These are phyloP conservation scores for Mycena epipterygia DNA, from an alignment of 768 basidiomycete genomes.

Conservation along the genomic window DNA sequence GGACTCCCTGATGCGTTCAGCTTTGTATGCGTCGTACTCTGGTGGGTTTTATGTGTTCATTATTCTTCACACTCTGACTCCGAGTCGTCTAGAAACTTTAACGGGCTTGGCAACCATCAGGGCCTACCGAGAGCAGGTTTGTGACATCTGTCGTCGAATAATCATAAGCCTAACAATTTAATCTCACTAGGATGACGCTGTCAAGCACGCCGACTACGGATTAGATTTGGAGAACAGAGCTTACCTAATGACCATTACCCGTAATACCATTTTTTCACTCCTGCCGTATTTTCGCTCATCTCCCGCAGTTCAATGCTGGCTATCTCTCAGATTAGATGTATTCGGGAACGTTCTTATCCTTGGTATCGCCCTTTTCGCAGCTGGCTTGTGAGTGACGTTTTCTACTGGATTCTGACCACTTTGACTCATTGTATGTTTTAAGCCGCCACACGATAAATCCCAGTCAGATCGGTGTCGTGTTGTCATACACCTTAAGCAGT, in stretches of 20 bases:
- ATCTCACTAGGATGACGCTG: conserved; percentile 56
- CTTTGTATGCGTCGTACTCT: conserved; percentile 69
- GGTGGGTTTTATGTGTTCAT: conserved; percentile 49
- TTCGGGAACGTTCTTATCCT: conserved; percentile 76
- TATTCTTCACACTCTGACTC: not conserved
- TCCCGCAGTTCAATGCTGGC: conserved; percentile 69
- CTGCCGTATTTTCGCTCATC: not conserved
- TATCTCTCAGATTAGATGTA: conserved; percentile 73
- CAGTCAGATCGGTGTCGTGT: conserved; percentile 67
- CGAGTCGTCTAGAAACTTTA: conserved; percentile 61
- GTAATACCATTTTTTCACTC: not conserved
- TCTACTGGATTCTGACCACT: not conserved
- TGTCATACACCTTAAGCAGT: conserved; percentile 69
- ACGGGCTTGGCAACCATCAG: conserved; percentile 76
- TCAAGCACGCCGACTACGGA: conserved; percentile 64
- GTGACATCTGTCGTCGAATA: conserved; percentile 14
- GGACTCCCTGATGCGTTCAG: conserved; percentile 72
- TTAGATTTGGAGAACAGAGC: conserved; percentile 74
- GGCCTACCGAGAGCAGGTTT: conserved; percentile 69
- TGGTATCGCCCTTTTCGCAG: conserved; percentile 80
- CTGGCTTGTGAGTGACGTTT: conserved; percentile 55
- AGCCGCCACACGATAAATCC: conserved; percentile 56
- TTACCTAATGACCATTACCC: conserved; percentile 71
- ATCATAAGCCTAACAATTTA: not conserved
- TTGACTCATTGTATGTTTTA: not conserved